Conservation (phyloP, 129 eudicot species). For the Flaveria bidentis region DNA sequence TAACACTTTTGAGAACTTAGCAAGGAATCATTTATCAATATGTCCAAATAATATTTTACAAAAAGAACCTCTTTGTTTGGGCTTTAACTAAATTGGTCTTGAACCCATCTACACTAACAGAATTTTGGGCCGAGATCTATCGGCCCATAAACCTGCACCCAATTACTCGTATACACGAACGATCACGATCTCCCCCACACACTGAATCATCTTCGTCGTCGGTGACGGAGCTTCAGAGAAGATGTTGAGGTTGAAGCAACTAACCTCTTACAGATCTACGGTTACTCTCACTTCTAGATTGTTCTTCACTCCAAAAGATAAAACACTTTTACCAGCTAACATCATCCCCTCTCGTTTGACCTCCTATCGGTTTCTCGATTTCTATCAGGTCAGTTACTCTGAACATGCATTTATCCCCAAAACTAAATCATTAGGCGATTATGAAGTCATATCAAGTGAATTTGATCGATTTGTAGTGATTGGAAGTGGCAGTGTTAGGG, state of each 20-base stretch:
- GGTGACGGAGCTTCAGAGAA: conserved; percentile 27
- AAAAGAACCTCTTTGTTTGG: no score
- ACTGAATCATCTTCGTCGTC: neutral
- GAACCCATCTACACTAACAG: neutral
- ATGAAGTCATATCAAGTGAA: neutral
- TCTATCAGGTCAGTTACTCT: conserved; percentile 54
- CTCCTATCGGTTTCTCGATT: conserved; percentile 69
- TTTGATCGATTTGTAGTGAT: neutral
- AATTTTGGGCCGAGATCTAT: neutral
- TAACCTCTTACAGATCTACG: conserved; percentile 39
- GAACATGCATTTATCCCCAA: neutral
- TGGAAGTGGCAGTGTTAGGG: no score
- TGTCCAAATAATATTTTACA: no score
- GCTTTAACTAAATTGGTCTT: neutral
- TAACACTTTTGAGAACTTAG: no score
- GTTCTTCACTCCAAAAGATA: conserved; percentile 28
- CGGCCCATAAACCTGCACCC: conserved; percentile 21
- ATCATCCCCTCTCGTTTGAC: conserved; percentile 57
- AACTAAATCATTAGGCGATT: neutral
- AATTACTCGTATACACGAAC: neutral
- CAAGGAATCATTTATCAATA: no score
- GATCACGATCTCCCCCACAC: conserved; percentile 1
- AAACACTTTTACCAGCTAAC: conserved; percentile 27
- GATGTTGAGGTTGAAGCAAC: conserved; percentile 58
- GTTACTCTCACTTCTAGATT: conserved; percentile 26